Evolutionary conservation across 75 land plant species (phyloP).

Genomic region (Larix kaempferi): DNA sequence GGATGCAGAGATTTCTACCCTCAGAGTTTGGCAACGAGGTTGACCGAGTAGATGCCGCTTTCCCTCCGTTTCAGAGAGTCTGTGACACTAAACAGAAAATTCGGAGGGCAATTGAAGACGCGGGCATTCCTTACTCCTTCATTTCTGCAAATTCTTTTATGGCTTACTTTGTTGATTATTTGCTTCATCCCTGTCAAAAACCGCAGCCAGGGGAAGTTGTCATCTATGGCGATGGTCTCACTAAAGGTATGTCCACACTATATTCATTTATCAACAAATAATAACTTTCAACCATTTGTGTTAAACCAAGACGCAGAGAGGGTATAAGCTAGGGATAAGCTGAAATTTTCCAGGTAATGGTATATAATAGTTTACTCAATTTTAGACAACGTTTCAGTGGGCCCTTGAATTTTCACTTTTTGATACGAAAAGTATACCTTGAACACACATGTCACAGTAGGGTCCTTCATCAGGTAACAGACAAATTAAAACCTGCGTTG

Average conservation of each 20-base stretch:
- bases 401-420: too few relatives aligned
- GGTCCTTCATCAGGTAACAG: too few relatives aligned
- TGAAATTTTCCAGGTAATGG: too few relatives aligned
- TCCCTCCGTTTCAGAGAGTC: constrained; percentile 16
- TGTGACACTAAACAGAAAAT: constrained; percentile 23
- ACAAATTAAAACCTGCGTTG: too few relatives aligned
- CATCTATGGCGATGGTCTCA: constrained; percentile 35
- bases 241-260: constrained; percentile 8
- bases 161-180: constrained; percentile 19
- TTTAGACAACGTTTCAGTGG: too few relatives aligned
- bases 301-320: too few relatives aligned
- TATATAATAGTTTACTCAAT: too few relatives aligned
- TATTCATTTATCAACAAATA: too few relatives aligned
- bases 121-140: constrained; percentile 38
- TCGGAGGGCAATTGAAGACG: constrained; percentile 23
- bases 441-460: too few relatives aligned
- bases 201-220: neutral
- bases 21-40: constrained; percentile 43
- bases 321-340: too few relatives aligned
- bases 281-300: too few relatives aligned
- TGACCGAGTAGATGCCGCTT: constrained; percentile 16
- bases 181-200: constrained; percentile 17
- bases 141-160: constrained; percentile 25
- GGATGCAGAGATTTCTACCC: constrained; percentile 44
- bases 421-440: too few relatives aligned